Evolutionary conservation across 306 rosid species (phyloP), one percentile per base, ranked within the genome.

Genomic region (Trifolium subterraneum): DNA sequence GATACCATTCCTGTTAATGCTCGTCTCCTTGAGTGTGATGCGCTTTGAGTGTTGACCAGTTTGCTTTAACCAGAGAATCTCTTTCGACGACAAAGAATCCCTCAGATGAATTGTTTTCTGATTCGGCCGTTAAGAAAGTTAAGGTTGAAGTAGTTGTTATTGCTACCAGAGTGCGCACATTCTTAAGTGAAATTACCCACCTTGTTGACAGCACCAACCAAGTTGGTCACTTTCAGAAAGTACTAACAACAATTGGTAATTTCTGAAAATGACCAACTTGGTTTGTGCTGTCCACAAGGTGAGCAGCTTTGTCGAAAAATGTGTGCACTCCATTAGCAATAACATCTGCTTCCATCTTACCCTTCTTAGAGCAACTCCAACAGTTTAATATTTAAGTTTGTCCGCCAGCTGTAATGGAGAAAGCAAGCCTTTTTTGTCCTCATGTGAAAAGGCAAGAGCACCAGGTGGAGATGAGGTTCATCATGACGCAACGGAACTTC

Each of bases 231-330:
- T 94, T 94, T 68, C 99, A 94, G 86, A 88, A 94, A 86, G 99
- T 94, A 44, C 97, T 94, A 9, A 94, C 99, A 42, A 93, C 99
- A 22, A 94, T 94, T 64, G 99, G 97, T 55, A 94, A 94, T 71
- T 94, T 94, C 88, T 94, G 99, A 71, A 94, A 94, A 87, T 94
- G 99, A 2, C 99, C 99, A 86, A 92, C 93, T 87, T 94, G 94
- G 76, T 94, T 94, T 79, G 99, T 94, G 84, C 91, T 94, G 78
- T 94, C 99, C 61, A 94, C 99, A 33, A 94, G 75, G 80, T 94
- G 99, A 50, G 99, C 99, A 14, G 97, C 99, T 74, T 94, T 94
- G 15, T 96, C 97, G 36, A 94, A 94, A 75, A 94, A 94, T 41
- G 92, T 94, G 66, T 92, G 97, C 80, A 94, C 99, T 60, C 99